Base-by-base conservation (phyloP, 2,329 filamentous ascomycete genomes). In the Xylariaceae sp. region DNA sequence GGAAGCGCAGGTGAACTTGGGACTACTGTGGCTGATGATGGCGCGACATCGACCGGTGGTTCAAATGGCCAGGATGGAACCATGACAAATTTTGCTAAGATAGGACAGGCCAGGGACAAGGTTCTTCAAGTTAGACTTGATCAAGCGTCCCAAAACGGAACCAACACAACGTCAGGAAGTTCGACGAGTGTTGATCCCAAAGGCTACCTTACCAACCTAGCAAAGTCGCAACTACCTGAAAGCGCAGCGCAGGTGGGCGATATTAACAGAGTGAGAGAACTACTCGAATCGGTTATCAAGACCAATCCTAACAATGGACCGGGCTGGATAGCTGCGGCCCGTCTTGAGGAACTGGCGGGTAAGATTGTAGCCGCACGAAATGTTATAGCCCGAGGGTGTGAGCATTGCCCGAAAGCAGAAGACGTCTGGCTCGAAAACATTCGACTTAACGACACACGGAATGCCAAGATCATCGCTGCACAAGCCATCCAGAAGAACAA, bases 391-490 rank as follows among this genome's bases (percentile, higher is more conserved):
- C 85, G 90, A 66, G 96, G 93, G 1, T 96, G 92, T 70, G 87
- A 93, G 63, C 85, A 93, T 66, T 98, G 93, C 66, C 95, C 93
- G 0, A 95, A 93, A 74, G 96, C 89, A 62, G 92, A 97, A 73
- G 95, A 97, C 70, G 90, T 89, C 5, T 99, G 96, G 96, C 77
- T 98, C 41, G 95, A 99, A 73, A 96, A 93, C 52, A 98, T 99
- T 63, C 86, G 93, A 51, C 79, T 99, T 2, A 96, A 97, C 72
- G 91, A 96, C 68, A 87, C 88, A 20, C 88, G 91, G 51, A 99
- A 98, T 67, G 93, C 93, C 53, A 98, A 96, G 75, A 87, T 99
- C 59, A 96, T 99, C 63, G 95, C 93, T 6, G 91, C 93, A 7
- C 89, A 93, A 64, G 95, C 93, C 2, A 96, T 99, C 69, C 91